phyloP scores from a whole-genome alignment of 208 protist genomes.

The Wallacemonas sp. region DNA sequence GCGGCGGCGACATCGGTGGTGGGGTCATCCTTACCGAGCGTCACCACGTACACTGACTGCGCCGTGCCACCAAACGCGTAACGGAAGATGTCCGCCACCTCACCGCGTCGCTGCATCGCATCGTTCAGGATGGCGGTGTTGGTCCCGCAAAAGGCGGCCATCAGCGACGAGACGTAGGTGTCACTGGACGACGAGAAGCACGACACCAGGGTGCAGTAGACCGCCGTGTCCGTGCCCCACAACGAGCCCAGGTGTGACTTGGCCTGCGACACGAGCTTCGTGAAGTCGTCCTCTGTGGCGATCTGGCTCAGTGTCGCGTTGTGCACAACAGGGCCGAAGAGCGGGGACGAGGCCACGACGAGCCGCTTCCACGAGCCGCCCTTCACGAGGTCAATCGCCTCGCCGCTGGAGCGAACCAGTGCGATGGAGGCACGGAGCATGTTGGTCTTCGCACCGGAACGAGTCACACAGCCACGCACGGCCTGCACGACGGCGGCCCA shows the following conservation, averaged over 20 bases:
- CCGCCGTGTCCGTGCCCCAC: constrained; percentile 31
- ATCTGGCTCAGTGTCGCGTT: constrained; percentile 25
- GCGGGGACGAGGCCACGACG: constrained; percentile 30
- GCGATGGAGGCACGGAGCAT: constrained; percentile 37
- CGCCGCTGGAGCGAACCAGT: constrained; percentile 16
- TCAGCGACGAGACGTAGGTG: constrained; percentile 27
- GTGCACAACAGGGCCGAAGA: constrained; percentile 48
- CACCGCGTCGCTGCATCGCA: constrained; percentile 17
- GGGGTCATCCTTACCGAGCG: constrained; percentile 24
- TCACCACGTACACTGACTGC: constrained; percentile 18
- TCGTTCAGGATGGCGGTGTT: constrained; percentile 20
- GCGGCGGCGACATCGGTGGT: constrained; percentile 15
- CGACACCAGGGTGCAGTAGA: constrained; percentile 32
- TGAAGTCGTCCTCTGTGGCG: constrained; percentile 5
- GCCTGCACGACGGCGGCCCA: constrained; percentile 23
- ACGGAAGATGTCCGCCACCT: constrained; percentile 32
- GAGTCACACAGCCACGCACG: constrained; percentile 14
- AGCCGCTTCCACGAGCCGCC: constrained; percentile 13
- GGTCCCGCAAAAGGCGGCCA: constrained; percentile 25
- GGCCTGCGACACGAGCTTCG: constrained; percentile 18
- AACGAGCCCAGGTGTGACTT: constrained; percentile 9
- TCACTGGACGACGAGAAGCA: constrained; percentile 31
- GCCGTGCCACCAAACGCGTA: constrained; percentile 58
- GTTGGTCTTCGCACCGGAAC: constrained; percentile 21
- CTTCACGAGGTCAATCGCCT: constrained; percentile 23